Evolutionary conservation across 257 asterid genomes (phyloP).

Genomic region (Cinchona pubescens): DNA sequence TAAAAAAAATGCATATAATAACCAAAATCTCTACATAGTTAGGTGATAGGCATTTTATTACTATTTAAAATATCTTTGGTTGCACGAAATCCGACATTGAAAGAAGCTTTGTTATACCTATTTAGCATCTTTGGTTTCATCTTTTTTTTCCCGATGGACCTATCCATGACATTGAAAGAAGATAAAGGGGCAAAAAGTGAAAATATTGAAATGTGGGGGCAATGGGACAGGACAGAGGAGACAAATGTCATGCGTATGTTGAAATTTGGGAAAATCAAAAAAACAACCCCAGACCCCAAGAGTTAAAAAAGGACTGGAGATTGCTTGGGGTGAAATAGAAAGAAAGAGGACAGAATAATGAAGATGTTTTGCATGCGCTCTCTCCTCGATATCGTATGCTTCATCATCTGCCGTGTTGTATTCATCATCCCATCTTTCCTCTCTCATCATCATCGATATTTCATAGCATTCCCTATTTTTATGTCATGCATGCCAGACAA

Average conservation of each 20-base stretch:
- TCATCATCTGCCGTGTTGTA: background rate
- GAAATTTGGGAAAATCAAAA: constrained; percentile 13
- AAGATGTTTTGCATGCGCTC: constrained; percentile 56
- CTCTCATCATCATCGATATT: constrained; percentile 21
- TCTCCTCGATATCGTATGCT: constrained; percentile 14
- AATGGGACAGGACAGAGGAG: constrained; percentile 11
- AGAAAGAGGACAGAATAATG: constrained; percentile 51
- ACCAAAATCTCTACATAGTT: too few species aligned
- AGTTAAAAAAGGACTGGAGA: constrained; percentile 6
- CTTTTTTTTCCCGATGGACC: background rate
- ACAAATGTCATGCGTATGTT: constrained; percentile 32
- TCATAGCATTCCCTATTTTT: too few species aligned
- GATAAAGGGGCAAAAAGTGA: constrained; percentile 9
- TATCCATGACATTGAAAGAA: background rate
- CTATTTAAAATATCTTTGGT: too few species aligned
- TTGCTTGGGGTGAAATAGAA: constrained; percentile 38
- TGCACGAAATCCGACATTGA: too few species aligned
- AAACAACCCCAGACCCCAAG: constrained; percentile 4
- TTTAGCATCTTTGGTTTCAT: too few species aligned
- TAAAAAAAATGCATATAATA: too few species aligned
- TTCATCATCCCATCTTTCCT: background rate
- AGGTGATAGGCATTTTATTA: too few species aligned
- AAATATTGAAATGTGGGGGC: constrained; percentile 6
- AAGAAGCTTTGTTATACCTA: too few species aligned
- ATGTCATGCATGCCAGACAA: constrained; percentile 13